Evolutionary conservation across 305 asterid species (phyloP).

Genomic region (Fraxinus sp.): DNA sequence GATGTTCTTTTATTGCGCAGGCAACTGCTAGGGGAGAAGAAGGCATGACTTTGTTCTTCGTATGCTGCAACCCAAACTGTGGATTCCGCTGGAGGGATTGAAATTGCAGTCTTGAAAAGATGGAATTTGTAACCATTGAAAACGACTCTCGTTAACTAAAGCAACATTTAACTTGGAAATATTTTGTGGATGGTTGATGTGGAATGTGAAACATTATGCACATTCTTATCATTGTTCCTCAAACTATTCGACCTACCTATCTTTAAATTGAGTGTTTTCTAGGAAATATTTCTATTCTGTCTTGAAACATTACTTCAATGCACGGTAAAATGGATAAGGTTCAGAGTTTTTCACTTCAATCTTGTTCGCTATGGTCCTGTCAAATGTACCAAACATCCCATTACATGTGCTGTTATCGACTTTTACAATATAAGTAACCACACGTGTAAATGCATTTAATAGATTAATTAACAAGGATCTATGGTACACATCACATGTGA

Average conservation of each 20-base stretch:
- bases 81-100: slow-evolving; percentile 88
- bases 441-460: too few species aligned
- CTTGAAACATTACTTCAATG: not conserved
- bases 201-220: too few species aligned
- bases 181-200: too few species aligned
- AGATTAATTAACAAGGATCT: too few species aligned
- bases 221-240: not conserved
- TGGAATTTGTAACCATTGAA: slow-evolving; percentile 1
- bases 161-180: not conserved
- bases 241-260: not conserved
- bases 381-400: not conserved
- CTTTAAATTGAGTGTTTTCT: not conserved
- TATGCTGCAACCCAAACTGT: slow-evolving; percentile 87
- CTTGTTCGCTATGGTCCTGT: not conserved
- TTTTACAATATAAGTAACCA: too few species aligned
- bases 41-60: slow-evolving; percentile 89
- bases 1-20: slow-evolving; percentile 33
- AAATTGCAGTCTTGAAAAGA: not conserved
- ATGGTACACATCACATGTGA: too few species aligned
- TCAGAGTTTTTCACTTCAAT: not conserved
- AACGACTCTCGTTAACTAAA: slow-evolving; percentile 12
- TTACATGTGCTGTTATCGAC: not conserved
- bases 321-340: not conserved
- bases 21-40: slow-evolving; percentile 92
- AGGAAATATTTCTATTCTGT: not conserved